Evolutionary conservation across 1,139 yeast species (phyloP), one percentile per base, ranked within the genome.

Genomic region (Casaregolazyma suthepensis): DNA sequence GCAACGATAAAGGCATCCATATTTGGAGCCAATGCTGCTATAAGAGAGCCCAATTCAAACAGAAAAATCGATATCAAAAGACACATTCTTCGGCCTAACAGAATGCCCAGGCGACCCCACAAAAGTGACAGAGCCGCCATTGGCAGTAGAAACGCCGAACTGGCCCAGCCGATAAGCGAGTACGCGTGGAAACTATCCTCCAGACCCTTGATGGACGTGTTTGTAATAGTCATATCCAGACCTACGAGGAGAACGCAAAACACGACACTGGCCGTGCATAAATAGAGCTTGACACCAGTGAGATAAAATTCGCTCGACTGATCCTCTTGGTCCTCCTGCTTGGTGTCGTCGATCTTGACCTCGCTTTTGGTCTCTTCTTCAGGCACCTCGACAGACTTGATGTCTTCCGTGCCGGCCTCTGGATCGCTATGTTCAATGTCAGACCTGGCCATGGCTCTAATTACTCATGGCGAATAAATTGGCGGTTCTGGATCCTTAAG

Each of bases 1-100:
- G 98, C 99, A 9, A 74, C 83, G 60, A 88, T 84, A 52, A 85
- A 67, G 72, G 78, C 75, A 56, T 75, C 72, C 81, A 84, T 82
- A 43, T 73, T 73, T n/a, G 64, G 71, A 0, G 90, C 72, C 1
- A 82, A 66, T 0, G 82, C 91, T 29, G 81, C 73, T 5, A 84
- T 69, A 51, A 84, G 72, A 0, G 88, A 82, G 1, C 69, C 69
- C 2, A 63, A 45, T 3, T 57, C 46, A 45, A 65, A 63, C n/a
- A 65, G 31, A 3, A 52, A 48, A 13, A 64, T 52, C 1, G 67
- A 61, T 6, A 50, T 35, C 49, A 64, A 54, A 3, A 61, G 52
- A 19, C 61, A 42, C 2, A 58, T 54, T 49, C 59, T 54, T 9
- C 67, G 59, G 10, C 68, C 68, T 50, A 65, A 64, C 13, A 62